Percentiles rank a stretch among this genome's conserved stretches.
Conservation (phyloP, 2,329 filamentous ascomycete genomes). For the Blastomyces gilchristii region DNA sequence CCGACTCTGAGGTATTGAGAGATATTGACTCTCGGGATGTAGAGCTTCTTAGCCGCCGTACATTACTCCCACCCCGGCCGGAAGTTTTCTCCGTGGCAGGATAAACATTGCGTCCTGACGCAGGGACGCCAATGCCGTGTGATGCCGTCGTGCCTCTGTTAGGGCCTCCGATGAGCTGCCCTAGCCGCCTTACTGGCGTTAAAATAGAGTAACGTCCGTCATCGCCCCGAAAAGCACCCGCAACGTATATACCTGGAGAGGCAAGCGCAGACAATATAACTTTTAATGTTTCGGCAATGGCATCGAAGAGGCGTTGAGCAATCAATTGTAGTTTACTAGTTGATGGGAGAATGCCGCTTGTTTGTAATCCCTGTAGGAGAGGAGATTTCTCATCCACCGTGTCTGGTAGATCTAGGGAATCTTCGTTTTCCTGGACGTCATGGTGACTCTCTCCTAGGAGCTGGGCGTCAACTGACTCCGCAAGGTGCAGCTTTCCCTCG, state of each 20-base stretch:
- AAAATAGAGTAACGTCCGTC: constrained; percentile 58
- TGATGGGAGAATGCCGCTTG: constrained; percentile 25
- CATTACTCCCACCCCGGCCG: constrained; percentile 23
- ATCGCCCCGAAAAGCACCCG: constrained; percentile 74
- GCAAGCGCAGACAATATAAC: constrained; percentile 70
- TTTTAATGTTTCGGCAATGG: constrained; percentile 64
- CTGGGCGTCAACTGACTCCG: constrained; percentile 18
- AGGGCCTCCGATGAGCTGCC: constrained; percentile 16
- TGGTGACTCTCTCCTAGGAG: constrained; percentile 23
- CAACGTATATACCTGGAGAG: constrained; percentile 69
- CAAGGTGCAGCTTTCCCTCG: constrained; percentile 29
- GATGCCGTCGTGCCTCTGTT: constrained; percentile 11
- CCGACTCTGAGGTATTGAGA: constrained; percentile 47
- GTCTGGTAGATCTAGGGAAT: constrained; percentile 30
- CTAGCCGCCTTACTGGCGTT: constrained; percentile 10
- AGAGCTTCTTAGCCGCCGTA: constrained; percentile 25
- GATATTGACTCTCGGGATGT: constrained; percentile 36
- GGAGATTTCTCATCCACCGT: constrained; percentile 57
- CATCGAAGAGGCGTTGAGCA: constrained; percentile 59
- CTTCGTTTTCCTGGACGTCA: constrained; percentile 29
- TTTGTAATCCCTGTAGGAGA: constrained; percentile 43
- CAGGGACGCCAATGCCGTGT: constrained; percentile 16
- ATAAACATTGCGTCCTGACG: constrained; percentile 18
- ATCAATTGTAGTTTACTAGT: constrained; percentile 41
- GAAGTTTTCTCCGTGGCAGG: constrained; percentile 18